These are phyloP conservation scores for Candida ulmi DNA, from an alignment of 805 yeast genomes.

Conservation along the genomic window DNA sequence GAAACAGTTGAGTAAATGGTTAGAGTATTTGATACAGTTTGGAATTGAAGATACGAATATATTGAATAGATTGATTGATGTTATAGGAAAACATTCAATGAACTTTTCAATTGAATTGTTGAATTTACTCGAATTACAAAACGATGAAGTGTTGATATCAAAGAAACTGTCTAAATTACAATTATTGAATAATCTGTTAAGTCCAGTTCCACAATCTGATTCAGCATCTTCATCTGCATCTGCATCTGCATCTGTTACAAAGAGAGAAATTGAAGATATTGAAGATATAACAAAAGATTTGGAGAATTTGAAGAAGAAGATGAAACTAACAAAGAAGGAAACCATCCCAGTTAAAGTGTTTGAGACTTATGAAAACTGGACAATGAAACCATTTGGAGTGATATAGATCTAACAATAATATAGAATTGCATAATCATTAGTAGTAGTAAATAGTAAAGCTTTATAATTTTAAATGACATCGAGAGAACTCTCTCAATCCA, in stretches of 20 bases:
- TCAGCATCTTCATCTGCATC: no score
- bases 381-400: slow-evolving; percentile 51
- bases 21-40: slow-evolving; percentile 10
- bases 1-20: slow-evolving; percentile 11
- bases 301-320: slow-evolving; percentile 24
- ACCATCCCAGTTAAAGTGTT: slow-evolving; percentile 10
- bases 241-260: no score
- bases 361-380: slow-evolving; percentile 32
- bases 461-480: neutral
- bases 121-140: neutral
- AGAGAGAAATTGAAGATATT: slow-evolving; percentile 5
- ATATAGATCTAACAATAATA: slow-evolving; percentile 18
- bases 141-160: neutral
- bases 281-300: slow-evolving; percentile 24
- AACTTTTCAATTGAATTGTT: slow-evolving; percentile 4
- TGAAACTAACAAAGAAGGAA: slow-evolving; percentile 7
- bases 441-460: neutral
- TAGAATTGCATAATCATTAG: neutral
- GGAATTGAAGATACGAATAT: neutral
- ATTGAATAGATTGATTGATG: slow-evolving; percentile 7
- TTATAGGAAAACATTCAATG: slow-evolving; percentile 10
- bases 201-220: no score
- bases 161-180: neutral
- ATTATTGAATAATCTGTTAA: neutral
- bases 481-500: slow-evolving; percentile 1